Conservation (phyloP, 768 basidiomycete species). For the Amanita molliuscula region DNA sequence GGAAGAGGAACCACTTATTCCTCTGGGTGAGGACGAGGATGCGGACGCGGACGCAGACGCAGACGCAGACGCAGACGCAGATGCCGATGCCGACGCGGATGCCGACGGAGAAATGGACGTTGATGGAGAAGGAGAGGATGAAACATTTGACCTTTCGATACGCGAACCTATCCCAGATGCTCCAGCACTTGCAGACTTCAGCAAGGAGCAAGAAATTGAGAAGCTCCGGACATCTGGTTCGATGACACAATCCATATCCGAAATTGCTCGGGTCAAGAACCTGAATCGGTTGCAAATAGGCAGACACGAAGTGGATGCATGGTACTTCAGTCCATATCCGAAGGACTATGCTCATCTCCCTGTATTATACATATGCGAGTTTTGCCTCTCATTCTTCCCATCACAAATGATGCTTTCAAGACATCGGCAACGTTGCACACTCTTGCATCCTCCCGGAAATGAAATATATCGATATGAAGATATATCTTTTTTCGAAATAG, state of each 20-base stretch:
- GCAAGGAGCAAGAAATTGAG: slow-evolving; percentile 98
- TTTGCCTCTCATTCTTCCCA: slow-evolving; percentile 90
- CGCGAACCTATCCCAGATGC: slow-evolving; percentile 41
- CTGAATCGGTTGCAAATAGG: slow-evolving; percentile 95
- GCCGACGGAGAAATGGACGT: slow-evolving; percentile 68
- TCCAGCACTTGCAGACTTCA: slow-evolving; percentile 56
- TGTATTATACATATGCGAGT: slow-evolving; percentile 95
- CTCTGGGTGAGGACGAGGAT: slow-evolving; percentile 29
- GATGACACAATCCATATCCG: slow-evolving; percentile 98
- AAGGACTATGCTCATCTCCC: slow-evolving; percentile 96
- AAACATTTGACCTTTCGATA: slow-evolving; percentile 55
- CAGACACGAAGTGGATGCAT: slow-evolving; percentile 95
- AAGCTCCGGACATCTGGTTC: slow-evolving; percentile 95
- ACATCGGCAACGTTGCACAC: slow-evolving; percentile 84
- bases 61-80: slow-evolving; percentile 43
- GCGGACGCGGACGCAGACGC: slow-evolving; percentile 43
- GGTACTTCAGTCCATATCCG: slow-evolving; percentile 99
- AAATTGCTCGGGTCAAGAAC: slow-evolving; percentile 97
- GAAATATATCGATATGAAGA: slow-evolving; percentile 98
- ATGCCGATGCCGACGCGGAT: slow-evolving; percentile 42
- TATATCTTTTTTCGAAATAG: slow-evolving; percentile 97
- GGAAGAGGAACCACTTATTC: slow-evolving; percentile 29
- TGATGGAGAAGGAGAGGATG: slow-evolving; percentile 65
- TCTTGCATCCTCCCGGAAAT: slow-evolving; percentile 94
- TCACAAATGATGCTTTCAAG: slow-evolving; percentile 85